phyloP scores from a whole-genome alignment of 2,329 filamentous ascomycete genomes.

The Fusarium burgessii region DNA sequence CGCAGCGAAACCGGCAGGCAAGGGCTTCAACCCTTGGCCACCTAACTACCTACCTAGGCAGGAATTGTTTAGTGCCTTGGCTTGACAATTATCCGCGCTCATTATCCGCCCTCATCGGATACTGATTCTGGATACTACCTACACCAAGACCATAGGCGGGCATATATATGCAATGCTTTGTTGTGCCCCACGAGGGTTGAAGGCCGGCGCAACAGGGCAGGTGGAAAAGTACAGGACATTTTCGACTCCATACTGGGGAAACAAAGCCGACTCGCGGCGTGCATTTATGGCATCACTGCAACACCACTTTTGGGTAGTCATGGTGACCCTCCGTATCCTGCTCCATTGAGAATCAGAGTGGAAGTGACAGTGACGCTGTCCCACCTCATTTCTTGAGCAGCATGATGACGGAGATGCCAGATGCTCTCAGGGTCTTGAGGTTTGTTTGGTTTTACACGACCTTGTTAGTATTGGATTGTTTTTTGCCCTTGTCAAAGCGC shows the following conservation, averaged over 20 bases:
- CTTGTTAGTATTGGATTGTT: constrained; percentile 8
- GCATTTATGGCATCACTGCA: constrained; percentile 46
- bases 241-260: constrained; percentile 6
- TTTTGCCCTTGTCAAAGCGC: constrained; percentile 32
- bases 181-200: constrained; percentile 24
- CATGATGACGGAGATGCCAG: constrained; percentile 44
- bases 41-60: not conserved
- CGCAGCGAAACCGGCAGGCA: constrained; percentile 19
- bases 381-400: constrained; percentile 43
- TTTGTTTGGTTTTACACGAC: constrained; percentile 34
- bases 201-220: constrained; percentile 27
- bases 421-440: constrained; percentile 39
- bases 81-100: constrained; percentile 25
- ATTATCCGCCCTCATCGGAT: constrained; percentile 37
- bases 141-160: constrained; percentile 30
- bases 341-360: constrained; percentile 12
- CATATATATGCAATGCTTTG: constrained; percentile 34
- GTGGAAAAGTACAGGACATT: constrained; percentile 28
- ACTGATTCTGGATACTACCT: constrained; percentile 29
- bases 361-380: constrained; percentile 38
- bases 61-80: constrained; percentile 24
- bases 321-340: constrained; percentile 27
- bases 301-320: constrained; percentile 39
- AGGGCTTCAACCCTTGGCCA: constrained; percentile 26
- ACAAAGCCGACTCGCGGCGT: constrained; percentile 33